Base-by-base conservation (phyloP, 345 rosid genomes). In the Gossypium raimondii region DNA sequence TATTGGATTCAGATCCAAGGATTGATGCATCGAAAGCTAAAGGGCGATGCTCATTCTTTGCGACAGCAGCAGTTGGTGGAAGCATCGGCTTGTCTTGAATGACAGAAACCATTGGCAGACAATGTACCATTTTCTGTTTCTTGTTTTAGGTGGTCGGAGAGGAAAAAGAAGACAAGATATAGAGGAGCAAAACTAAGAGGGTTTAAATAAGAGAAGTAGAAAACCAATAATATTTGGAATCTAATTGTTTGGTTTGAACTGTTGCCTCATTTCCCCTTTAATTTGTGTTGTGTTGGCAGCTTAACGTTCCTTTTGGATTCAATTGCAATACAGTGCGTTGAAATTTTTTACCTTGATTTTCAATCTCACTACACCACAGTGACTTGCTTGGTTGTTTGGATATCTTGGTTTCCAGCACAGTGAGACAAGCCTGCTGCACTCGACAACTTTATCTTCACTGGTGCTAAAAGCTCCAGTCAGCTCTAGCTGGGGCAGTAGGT, bases 21-120 rank as follows among this genome's bases (percentile, higher is more conserved):
- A 83, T n/a, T 0, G 83, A 72, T 34, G 97, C 87, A 50, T 90
- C 94, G 29, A 94, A 94, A 66, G 89, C 87, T 2, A 85, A 17
- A 52, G 77, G 29, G n/a, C 24, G 34, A 12, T 43, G 51, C 13
- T 51, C 43, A 48, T 13, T 0, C 41, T 47, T 69, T 51, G 59
- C 24, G 16, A 10, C 38, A 43, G 9, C 16, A 13, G 27, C 25
- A 24, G 29, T 45, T 8, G n/a, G 1, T 11, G 3, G n/a, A 61
- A 10, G 43, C 77, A 62, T 74, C 67, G 50, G 69, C 50, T 41
- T 67, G 69, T 65, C 50, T 22, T 16, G 20, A 67, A 14, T 16
- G 48, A 9, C n/a, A 38, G 22, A 29, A 16, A 2, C 66, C 44
- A 13, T 9, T 25, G 57, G 72, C 71, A 44, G 34, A 66, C 22